These are phyloP conservation scores for Vigna unguiculata DNA, from an alignment of 306 rosid species.

Conservation along the genomic window DNA sequence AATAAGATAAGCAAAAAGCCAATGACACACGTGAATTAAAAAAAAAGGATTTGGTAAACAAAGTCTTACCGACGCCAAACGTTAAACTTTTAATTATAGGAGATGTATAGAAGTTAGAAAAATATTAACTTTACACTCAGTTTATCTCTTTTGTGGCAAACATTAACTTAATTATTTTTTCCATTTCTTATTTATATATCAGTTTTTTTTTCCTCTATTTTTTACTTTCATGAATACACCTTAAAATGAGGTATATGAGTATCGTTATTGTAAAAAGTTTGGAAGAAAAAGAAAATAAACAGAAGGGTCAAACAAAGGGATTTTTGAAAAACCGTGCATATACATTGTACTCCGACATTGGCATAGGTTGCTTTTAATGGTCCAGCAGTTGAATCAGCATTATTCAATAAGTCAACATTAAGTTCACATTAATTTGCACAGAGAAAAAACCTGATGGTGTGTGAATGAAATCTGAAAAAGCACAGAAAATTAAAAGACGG, in stretches of 20 bases:
- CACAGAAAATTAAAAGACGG: background rate
- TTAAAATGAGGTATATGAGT: too few species aligned
- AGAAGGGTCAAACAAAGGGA: slow-evolving; percentile 24
- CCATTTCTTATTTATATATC: background rate
- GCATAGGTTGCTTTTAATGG: slow-evolving; percentile 28
- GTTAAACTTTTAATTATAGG: background rate
- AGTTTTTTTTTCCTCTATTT: background rate
- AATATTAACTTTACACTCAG: too few species aligned
- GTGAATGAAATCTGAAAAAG: background rate
- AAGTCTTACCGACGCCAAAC: background rate
- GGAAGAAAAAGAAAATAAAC: background rate
- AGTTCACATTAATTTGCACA: slow-evolving; percentile 30
- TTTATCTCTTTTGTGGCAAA: too few species aligned
- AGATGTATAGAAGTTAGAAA: background rate
- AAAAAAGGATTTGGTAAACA: background rate
- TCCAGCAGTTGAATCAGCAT: slow-evolving; percentile 6
- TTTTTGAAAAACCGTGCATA: slow-evolving; percentile 50
- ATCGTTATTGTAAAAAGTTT: background rate
- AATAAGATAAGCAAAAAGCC: slow-evolving; percentile 39
- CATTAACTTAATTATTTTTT: too few species aligned
- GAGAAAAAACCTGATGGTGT: background rate
- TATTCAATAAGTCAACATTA: slow-evolving; percentile 15
- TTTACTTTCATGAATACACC: background rate
- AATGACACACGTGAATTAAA: slow-evolving; percentile 37
- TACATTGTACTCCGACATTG: slow-evolving; percentile 15